Percentiles rank a stretch among this genome's conserved stretches.
These are phyloP conservation scores for Tricholomella constricta DNA, from an alignment of 768 basidiomycete genomes.

Conservation along the genomic window DNA sequence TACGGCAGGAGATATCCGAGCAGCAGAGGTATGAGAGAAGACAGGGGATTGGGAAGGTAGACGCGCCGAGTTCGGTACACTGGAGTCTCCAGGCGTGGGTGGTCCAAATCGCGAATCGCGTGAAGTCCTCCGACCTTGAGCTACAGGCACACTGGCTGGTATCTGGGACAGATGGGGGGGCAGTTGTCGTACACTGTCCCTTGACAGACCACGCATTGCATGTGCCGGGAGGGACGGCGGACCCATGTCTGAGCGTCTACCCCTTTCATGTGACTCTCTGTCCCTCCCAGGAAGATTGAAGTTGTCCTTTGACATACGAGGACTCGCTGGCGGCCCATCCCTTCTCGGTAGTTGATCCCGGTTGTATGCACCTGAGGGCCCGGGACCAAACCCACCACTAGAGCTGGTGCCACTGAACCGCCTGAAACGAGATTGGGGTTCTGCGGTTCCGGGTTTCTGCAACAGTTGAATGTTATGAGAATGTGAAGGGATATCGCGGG, in stretches of 20 bases:
- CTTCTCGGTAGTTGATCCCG: constrained; percentile 32
- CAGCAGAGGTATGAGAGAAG: constrained; percentile 42
- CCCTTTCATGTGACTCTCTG: constrained; percentile 35
- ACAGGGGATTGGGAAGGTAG: constrained; percentile 46
- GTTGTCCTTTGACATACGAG: constrained; percentile 34
- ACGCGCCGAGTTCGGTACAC: constrained; percentile 25
- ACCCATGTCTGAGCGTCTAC: constrained; percentile 50
- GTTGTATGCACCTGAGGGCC: constrained; percentile 25
- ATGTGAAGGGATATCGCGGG: constrained; percentile 46
- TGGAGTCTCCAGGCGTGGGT: constrained; percentile 28
- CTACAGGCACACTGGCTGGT: constrained; percentile 27
- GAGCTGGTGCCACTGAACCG: constrained; percentile 36
- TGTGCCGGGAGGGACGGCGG: constrained; percentile 50
- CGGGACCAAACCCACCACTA: constrained; percentile 22
- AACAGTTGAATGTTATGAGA: constrained; percentile 53
- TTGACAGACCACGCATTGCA: constrained; percentile 33
- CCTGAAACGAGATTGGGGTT: constrained; percentile 30
- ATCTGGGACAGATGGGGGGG: constrained; percentile 57
- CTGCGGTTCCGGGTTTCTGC: constrained; percentile 50
- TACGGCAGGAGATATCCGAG: constrained; percentile 37
- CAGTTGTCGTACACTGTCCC: constrained; percentile 49
- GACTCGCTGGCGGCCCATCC: constrained; percentile 42
- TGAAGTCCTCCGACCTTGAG: constrained; percentile 40
- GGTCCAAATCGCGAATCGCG: constrained; percentile 44
- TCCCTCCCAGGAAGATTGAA: constrained; percentile 26